phyloP scores from a whole-genome alignment of 768 basidiomycete species.

The Rubroboletus pulcherrimus region DNA sequence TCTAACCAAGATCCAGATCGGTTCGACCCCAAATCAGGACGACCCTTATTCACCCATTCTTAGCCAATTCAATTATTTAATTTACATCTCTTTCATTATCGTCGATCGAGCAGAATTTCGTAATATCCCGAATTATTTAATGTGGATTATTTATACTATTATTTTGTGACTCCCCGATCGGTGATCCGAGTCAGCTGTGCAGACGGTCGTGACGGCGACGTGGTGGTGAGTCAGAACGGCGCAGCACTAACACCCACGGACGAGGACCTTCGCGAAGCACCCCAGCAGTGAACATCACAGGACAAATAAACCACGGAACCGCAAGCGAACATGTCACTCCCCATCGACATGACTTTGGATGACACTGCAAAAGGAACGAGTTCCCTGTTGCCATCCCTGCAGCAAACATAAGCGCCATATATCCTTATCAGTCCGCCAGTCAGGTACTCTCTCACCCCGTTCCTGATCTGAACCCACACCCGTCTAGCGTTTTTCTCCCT shows the following conservation, averaged over 20 bases:
- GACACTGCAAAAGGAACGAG: neutral
- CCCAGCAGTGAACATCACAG: conserved; percentile 27
- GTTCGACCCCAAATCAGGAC: conserved; percentile 7
- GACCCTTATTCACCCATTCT: conserved; percentile 18
- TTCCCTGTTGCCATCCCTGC: conserved; percentile 7
- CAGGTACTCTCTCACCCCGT: conserved; percentile 8
- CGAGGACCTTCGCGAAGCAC: conserved; percentile 15
- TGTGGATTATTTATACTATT: conserved; percentile 5
- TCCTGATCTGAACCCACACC: conserved; percentile 13
- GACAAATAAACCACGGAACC: conserved; percentile 29
- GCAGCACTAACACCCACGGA: conserved; percentile 21
- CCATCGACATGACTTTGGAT: conserved; percentile 1
- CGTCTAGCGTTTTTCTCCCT: neutral
- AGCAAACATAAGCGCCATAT: conserved; percentile 14
- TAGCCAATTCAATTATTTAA: conserved; percentile 32
- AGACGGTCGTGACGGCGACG: conserved; percentile 11
- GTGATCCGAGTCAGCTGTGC: conserved; percentile 6
- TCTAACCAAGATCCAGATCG: conserved; percentile 22
- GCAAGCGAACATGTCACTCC: conserved; percentile 13
- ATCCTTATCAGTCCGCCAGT: conserved; percentile 6
- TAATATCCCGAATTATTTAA: conserved; percentile 18
- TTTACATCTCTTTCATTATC: conserved; percentile 30
- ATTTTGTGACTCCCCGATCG: conserved; percentile 4
- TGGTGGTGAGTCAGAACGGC: conserved; percentile 18
- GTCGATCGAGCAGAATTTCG: conserved; percentile 30